Evolutionary conservation across 2,329 filamentous ascomycete genomes (phyloP).

Genomic region (Fusarium vanettenii): DNA sequence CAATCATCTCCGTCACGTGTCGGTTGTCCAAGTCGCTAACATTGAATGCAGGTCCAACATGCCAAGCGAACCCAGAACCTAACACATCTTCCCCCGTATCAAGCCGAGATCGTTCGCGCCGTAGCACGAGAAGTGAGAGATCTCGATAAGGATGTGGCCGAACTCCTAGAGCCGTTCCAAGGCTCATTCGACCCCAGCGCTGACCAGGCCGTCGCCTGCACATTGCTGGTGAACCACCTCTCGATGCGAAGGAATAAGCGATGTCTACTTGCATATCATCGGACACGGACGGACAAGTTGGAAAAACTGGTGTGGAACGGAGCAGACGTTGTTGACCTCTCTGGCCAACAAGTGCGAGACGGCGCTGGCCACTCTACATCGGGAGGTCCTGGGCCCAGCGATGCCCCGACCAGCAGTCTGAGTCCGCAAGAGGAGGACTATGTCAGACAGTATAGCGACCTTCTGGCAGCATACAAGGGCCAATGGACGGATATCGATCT

Average conservation of each 20-base stretch:
- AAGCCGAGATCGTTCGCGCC: slow-evolving; percentile 88
- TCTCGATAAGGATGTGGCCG: slow-evolving; percentile 85
- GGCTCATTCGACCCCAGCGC: slow-evolving; percentile 86
- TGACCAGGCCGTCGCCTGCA: slow-evolving; percentile 86
- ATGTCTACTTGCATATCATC: slow-evolving; percentile 93
- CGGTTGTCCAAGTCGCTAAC: slow-evolving; percentile 1
- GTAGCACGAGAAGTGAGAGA: slow-evolving; percentile 94
- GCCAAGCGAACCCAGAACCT: slow-evolving; percentile 94
- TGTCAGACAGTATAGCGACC: slow-evolving; percentile 88
- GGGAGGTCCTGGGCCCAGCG: slow-evolving; percentile 52
- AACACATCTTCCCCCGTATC: slow-evolving; percentile 87
- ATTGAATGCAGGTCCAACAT: slow-evolving; percentile 79
- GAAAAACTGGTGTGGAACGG: slow-evolving; percentile 96
- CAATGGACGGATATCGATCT: slow-evolving; percentile 99
- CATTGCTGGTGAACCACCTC: slow-evolving; percentile 91
- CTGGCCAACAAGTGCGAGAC: slow-evolving; percentile 65
- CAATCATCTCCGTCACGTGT: slow-evolving; percentile 1
- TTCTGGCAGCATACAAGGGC: slow-evolving; percentile 96
- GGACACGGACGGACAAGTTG: slow-evolving; percentile 88
- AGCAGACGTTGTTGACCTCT: slow-evolving; percentile 80
- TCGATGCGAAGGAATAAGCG: slow-evolving; percentile 97
- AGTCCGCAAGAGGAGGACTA: slow-evolving; percentile 98
- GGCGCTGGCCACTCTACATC: slow-evolving; percentile 45
- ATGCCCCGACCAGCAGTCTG: slow-evolving; percentile 76
- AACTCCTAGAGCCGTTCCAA: slow-evolving; percentile 83